These are phyloP conservation scores for Fagopyrum homotropicum DNA, from an alignment of 148 eudicot genomes.

Conservation along the genomic window DNA sequence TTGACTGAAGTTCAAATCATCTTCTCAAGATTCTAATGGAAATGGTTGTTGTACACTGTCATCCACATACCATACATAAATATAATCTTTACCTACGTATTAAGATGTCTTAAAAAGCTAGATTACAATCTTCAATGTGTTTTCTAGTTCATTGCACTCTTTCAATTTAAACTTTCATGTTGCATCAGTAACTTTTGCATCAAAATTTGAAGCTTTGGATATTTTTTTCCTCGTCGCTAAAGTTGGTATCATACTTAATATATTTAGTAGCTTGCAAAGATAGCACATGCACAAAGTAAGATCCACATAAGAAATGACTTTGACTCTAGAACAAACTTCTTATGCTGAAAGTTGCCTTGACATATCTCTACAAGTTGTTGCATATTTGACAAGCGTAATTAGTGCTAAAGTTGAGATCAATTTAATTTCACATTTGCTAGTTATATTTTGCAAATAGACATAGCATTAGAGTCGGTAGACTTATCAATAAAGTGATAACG, in stretches of 20 bases:
- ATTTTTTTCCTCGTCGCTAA: constrained; percentile 73
- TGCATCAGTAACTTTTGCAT: constrained; percentile 76
- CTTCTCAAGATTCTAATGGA: no score
- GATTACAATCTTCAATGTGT: constrained; percentile 10
- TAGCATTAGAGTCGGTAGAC: no score
- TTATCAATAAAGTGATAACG: no score
- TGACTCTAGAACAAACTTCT: no score
- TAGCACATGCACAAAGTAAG: not conserved
- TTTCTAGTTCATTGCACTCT: constrained; percentile 69
- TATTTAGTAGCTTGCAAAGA: constrained; percentile 55
- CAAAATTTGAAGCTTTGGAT: constrained; percentile 50
- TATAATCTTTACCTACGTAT: not conserved
- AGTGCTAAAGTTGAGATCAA: no score
- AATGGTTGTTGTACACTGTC: no score
- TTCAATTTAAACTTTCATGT: constrained; percentile 78
- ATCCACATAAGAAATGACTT: not conserved
- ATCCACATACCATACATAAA: not conserved
- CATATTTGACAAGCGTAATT: no score
- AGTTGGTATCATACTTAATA: constrained; percentile 62
- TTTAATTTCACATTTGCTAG: no score
- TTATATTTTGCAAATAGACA: no score
- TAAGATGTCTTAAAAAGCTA: not conserved
- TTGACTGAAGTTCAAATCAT: constrained; percentile 23
- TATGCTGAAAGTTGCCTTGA: no score
- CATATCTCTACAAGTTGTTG: no score